Conservation (phyloP, 768 basidiomycete species). For the Termitomyces sp. region DNA sequence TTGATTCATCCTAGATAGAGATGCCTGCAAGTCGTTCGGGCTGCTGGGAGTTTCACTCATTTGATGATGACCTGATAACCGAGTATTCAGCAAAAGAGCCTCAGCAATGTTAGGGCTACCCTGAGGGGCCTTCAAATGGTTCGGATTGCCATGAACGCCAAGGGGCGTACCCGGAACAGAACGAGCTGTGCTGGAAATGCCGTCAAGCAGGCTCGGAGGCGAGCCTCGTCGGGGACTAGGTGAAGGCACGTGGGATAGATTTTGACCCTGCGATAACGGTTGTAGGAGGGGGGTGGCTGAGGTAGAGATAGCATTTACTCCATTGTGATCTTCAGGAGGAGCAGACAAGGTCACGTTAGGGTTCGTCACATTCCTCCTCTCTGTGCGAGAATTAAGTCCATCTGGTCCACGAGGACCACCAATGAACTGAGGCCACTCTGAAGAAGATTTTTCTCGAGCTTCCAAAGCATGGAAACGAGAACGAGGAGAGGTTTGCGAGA, state of each 20-base stretch:
- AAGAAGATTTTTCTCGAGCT: constrained; percentile 67
- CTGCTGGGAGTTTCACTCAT: constrained; percentile 46
- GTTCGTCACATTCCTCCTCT: constrained; percentile 71
- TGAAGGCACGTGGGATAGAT: constrained; percentile 28
- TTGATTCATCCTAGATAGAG: constrained; percentile 61
- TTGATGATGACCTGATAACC: constrained; percentile 47
- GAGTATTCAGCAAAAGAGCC: constrained; percentile 53
- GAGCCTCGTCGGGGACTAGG: constrained; percentile 70
- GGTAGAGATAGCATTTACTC: constrained; percentile 42
- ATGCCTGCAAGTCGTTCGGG: constrained; percentile 58
- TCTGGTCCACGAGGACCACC: constrained; percentile 59
- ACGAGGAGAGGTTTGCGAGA: constrained; percentile 75
- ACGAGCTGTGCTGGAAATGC: constrained; percentile 54
- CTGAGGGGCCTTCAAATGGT: constrained; percentile 61
- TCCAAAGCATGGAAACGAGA: constrained; percentile 55
- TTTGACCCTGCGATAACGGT: constrained; percentile 50
- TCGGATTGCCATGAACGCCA: constrained; percentile 40
- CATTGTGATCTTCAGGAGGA: constrained; percentile 42
- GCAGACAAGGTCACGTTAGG: constrained; percentile 62
- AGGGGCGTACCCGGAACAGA: constrained; percentile 84
- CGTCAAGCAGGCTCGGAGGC: constrained; percentile 60
- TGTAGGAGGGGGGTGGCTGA: constrained; percentile 59
- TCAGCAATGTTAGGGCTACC: constrained; percentile 65
- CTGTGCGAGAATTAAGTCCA: constrained; percentile 42
- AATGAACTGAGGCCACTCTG: constrained; percentile 93